Conservation (phyloP, 192 early-diverging fungal species). For the Cetraspora pellucida region DNA sequence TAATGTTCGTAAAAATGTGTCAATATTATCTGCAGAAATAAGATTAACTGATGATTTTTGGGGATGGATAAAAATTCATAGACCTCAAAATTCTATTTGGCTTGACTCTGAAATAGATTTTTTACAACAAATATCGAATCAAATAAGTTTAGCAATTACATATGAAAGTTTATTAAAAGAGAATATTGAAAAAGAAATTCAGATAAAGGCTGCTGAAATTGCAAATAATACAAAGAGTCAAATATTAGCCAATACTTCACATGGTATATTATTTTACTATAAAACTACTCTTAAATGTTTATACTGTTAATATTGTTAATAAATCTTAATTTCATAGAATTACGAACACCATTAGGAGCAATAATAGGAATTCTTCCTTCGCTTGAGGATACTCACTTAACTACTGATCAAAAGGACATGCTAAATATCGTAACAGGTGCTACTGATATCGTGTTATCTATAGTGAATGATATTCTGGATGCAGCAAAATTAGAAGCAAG, state of each 20-base stretch:
- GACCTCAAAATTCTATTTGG: slow-evolving; percentile 32
- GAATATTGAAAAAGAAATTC: slow-evolving; percentile 45
- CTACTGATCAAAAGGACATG: slow-evolving; percentile 49
- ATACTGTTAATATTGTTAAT: neutral
- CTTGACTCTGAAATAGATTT: slow-evolving; percentile 39
- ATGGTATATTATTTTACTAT: slow-evolving; percentile 40
- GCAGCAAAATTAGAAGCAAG: too few species aligned
- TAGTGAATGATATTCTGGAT: slow-evolving; percentile 48
- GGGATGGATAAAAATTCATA: neutral
- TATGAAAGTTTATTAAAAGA: slow-evolving; percentile 42
- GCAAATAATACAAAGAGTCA: too few species aligned
- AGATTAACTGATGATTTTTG: neutral
- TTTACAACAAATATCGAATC: too few species aligned
- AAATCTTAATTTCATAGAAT: too few species aligned
- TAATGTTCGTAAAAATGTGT: slow-evolving; percentile 11
- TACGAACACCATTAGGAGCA: too few species aligned
- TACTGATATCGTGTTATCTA: slow-evolving; percentile 45
- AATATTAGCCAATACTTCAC: slow-evolving; percentile 50
- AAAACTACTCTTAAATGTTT: neutral
- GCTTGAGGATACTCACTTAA: slow-evolving; percentile 45
- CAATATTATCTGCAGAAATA: neutral
- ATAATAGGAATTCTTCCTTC: slow-evolving; percentile 49
- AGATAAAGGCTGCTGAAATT: too few species aligned
- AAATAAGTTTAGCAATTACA: slow-evolving; percentile 45
- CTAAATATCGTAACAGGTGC: slow-evolving; percentile 49